Base-by-base conservation (phyloP, 2,329 filamentous ascomycete species). In the Orbilia blumenaviensis region DNA sequence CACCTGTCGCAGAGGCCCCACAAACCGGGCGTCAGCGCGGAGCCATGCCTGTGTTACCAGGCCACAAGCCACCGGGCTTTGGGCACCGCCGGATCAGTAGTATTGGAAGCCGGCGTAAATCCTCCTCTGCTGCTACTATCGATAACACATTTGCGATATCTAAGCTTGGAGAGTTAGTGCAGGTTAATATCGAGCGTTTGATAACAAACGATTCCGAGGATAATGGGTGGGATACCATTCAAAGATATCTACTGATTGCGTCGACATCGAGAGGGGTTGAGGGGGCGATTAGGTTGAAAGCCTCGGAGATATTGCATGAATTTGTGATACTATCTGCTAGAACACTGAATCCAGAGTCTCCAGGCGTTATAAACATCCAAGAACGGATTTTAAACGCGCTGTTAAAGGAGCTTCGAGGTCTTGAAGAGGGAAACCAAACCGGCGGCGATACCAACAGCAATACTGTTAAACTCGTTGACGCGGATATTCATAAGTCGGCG, bases 401-500 rank as follows among this genome's bases (percentile, higher is more conserved):
- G 81, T 82, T 46, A 79, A 81, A 29, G 81, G 83, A 46, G 81
- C 83, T 52, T 75, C 84, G 86, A 73, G 79, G 83, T 1, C 85
- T 88, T 61, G 86, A 88, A 34, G 84, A 86, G 9, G 88, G 95
- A 16, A 93, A 96, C 81, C 84, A 88, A n/a, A 89, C 90, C 50
- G 86, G 94, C 84, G 88, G 25, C 2, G 58, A 69, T 32, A 27
- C 18, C 9, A 34, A 25, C 21, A 69, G 72, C 50, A 76, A 67
- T 66, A 76, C 63, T 6, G 50, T 62, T 21, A 76, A 76, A 16
- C 23, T 69, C 0, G 89, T 89, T 0, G 91, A 95, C 78, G 84
- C 92, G 16, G 91, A 95, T 66, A 91, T 96, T 14, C 93, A 97
- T 81, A 90, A 90, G 78, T 89, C 91, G 63, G 86, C 92, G 23